Evolutionary conservation across 768 basidiomycete species (phyloP).

Genomic region (Kwoniella dendrophila): DNA sequence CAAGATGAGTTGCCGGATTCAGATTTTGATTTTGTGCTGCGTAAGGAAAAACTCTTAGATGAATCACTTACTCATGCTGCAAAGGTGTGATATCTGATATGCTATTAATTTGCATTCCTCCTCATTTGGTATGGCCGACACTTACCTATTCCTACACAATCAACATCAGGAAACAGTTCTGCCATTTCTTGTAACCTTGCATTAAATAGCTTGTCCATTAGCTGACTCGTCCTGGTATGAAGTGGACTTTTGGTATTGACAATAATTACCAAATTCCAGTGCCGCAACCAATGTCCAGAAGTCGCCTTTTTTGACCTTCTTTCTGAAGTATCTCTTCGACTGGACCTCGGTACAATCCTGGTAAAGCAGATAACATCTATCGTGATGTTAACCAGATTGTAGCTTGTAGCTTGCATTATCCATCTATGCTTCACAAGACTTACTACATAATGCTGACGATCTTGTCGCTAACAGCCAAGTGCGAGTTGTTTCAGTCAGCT

Average conservation of each 20-base stretch:
- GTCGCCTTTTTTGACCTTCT: neutral
- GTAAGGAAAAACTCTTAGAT: neutral
- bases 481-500: conserved; percentile 1
- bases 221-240: neutral
- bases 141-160: conserved; percentile 28
- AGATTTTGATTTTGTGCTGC: neutral
- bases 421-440: neutral
- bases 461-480: conserved; percentile 10
- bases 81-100: conserved; percentile 19
- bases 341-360: conserved; percentile 27
- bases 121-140: neutral
- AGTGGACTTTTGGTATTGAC: conserved; percentile 4
- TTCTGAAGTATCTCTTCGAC: conserved; percentile 20
- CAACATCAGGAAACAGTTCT: conserved; percentile 20
- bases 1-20: too few relatives aligned
- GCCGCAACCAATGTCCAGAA: conserved; percentile 29
- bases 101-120: neutral
- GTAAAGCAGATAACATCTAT: conserved; percentile 13
- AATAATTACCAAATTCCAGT: conserved; percentile 15
- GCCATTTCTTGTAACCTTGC: conserved; percentile 28
- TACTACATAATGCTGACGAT: conserved; percentile 25
- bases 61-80: conserved; percentile 23
- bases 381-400: neutral
- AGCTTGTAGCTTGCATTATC: neutral
- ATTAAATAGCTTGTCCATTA: neutral